These are phyloP conservation scores for Aspergillus pseudoglaucus DNA, from an alignment of 2,329 filamentous ascomycete species.

Conservation along the genomic window DNA sequence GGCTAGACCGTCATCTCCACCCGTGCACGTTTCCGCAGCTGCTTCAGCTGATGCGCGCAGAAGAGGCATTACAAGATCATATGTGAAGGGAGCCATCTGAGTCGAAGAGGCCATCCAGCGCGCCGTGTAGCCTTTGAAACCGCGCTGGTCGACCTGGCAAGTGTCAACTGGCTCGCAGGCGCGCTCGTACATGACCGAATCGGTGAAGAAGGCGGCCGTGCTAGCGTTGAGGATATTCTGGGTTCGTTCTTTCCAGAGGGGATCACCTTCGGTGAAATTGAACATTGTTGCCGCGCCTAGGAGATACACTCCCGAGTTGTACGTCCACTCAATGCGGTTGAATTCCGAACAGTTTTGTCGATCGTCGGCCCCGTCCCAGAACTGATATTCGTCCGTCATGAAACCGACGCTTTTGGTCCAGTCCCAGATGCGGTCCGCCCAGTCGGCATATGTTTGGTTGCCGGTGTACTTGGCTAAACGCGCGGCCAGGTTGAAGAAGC, in stretches of 20 bases:
- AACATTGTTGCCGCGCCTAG: constrained; percentile 53
- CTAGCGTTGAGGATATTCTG: constrained; percentile 50
- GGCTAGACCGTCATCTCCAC: constrained; percentile 32
- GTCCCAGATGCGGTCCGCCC: constrained; percentile 61
- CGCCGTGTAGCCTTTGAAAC: constrained; percentile 60
- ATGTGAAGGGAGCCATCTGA: constrained; percentile 53
- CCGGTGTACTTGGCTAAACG: constrained; percentile 25
- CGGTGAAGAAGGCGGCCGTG: constrained; percentile 47
- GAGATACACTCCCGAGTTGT: constrained; percentile 51
- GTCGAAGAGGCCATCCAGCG: constrained; percentile 55
- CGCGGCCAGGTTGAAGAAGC: constrained; percentile 27
- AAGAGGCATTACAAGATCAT: constrained; percentile 45
- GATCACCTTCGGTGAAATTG: constrained; percentile 39
- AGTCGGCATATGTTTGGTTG: constrained; percentile 41
- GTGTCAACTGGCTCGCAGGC: constrained; percentile 50
- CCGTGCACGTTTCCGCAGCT: constrained; percentile 50
- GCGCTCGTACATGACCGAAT: constrained; percentile 51
- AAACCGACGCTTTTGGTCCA: constrained; percentile 49
- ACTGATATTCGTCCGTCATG: constrained; percentile 44
- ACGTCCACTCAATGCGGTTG: constrained; percentile 51
- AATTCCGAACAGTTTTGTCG: constrained; percentile 45
- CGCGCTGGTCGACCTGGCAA: constrained; percentile 59
- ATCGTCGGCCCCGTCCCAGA: constrained; percentile 52
- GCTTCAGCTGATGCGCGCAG: constrained; percentile 48
- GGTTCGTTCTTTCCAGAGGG: constrained; percentile 48